A percentile compares a stretch with the other conserved stretches of the same genome.
phyloP scores from a whole-genome alignment of 352 stramenopile species.

The Hyaloperonospora arabidopsidis region DNA sequence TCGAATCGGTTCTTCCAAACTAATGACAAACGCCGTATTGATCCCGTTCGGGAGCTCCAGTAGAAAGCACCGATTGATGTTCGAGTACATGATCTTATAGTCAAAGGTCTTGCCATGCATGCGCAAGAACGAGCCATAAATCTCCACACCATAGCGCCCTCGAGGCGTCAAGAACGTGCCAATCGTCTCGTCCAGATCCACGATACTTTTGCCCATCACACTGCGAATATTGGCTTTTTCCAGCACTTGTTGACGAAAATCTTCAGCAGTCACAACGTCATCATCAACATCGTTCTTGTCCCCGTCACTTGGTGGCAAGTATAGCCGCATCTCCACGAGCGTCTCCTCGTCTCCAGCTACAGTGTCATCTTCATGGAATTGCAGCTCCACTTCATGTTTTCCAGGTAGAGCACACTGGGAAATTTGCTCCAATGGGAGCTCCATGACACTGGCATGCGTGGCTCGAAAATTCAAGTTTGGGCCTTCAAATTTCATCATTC shows the following conservation, averaged over 20 bases:
- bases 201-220: slow-evolving; percentile 94
- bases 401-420: slow-evolving; percentile 89
- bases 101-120: slow-evolving; percentile 98
- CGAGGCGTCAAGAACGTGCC: slow-evolving; percentile 97
- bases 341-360: slow-evolving; percentile 91
- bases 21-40: slow-evolving; percentile 98
- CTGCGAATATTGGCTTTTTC: slow-evolving; percentile 82
- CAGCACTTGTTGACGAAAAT: slow-evolving; percentile 81
- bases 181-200: slow-evolving; percentile 93
- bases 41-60: slow-evolving; percentile 95
- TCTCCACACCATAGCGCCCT: slow-evolving; percentile 96
- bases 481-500: slow-evolving; percentile 90
- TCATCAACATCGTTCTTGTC: slow-evolving; percentile 9
- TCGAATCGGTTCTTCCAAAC: slow-evolving; percentile 96
- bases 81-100: slow-evolving; percentile 99
- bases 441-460: slow-evolving; percentile 57
- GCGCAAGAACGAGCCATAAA: slow-evolving; percentile 95
- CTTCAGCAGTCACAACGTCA: slow-evolving; percentile 55
- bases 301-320: slow-evolving; percentile 80
- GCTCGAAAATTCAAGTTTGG: slow-evolving; percentile 78
- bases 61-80: slow-evolving; percentile 98
- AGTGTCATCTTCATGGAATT: slow-evolving; percentile 97
- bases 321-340: slow-evolving; percentile 94
- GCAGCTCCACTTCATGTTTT: slow-evolving; percentile 98
- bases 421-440: slow-evolving; percentile 69